A percentile compares a stretch with the other conserved stretches of the same genome.
These are phyloP conservation scores for Pythium dissimile DNA, from an alignment of 352 stramenopile species.

Conservation along the genomic window DNA sequence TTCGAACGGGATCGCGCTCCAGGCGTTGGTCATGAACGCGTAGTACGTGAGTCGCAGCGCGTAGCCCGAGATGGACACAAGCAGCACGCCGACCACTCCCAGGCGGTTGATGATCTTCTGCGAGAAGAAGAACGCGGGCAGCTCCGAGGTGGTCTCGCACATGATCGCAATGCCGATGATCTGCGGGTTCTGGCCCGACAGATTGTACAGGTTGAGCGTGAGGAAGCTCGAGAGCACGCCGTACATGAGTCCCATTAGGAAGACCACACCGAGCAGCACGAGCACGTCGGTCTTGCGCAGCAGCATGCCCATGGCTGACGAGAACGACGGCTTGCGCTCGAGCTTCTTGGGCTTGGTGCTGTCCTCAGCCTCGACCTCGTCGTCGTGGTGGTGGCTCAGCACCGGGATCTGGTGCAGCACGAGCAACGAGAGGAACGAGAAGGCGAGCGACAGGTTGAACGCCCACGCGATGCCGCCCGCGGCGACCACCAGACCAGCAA, in stretches of 20 bases:
- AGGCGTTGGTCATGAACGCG: constrained; percentile 75
- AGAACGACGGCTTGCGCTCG: constrained; percentile 36
- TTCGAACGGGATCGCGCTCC: constrained; percentile 76
- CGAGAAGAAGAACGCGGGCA: constrained; percentile 81
- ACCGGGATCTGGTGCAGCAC: constrained; percentile 60
- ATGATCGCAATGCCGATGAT: constrained; percentile 81
- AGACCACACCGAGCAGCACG: constrained; percentile 63
- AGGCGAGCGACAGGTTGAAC: constrained; percentile 66
- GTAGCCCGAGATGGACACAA: constrained; percentile 69
- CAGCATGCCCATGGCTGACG: constrained; percentile 36
- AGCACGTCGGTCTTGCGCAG: constrained; percentile 51
- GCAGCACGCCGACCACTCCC: constrained; percentile 67
- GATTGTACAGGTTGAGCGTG: constrained; percentile 78
- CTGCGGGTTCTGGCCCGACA: constrained; percentile 60
- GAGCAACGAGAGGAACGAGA: constrained; percentile 51
- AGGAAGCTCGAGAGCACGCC: constrained; percentile 83
- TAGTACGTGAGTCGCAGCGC: constrained; percentile 68
- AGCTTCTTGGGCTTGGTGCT: constrained; percentile 8
- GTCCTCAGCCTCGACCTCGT: constrained; percentile 1
- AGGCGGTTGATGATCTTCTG: constrained; percentile 64
- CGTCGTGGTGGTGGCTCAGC: constrained; percentile 32
- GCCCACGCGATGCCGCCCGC: constrained; percentile 61
- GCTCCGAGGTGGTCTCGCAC: constrained; percentile 76
- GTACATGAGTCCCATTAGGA: constrained; percentile 80
- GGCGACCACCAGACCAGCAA: constrained; percentile 59